phyloP scores from a whole-genome alignment of 768 basidiomycete genomes.

The Panaeolus papilionaceus region DNA sequence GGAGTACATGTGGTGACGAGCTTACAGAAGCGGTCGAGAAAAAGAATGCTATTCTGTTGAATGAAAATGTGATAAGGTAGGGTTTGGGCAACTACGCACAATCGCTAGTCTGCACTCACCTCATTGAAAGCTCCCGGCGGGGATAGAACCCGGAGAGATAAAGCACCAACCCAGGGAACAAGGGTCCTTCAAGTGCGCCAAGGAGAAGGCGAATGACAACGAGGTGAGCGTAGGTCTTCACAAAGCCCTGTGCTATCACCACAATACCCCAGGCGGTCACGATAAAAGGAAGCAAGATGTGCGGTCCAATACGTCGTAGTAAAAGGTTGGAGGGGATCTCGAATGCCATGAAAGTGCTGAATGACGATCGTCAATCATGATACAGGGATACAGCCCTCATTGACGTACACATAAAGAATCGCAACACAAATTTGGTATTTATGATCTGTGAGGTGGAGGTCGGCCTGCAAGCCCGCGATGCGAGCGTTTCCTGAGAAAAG shows the following conservation, averaged over 20 bases:
- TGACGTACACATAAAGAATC: conserved; percentile 32
- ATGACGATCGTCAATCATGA: background rate
- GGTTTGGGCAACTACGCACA: background rate
- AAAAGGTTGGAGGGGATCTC: conserved; percentile 65
- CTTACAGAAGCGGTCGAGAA: conserved; percentile 36
- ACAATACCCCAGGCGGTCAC: conserved; percentile 67
- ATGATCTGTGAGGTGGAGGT: conserved; percentile 47
- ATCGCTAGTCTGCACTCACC: conserved; percentile 29
- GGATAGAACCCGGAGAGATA: conserved; percentile 60
- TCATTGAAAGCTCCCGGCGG: conserved; percentile 50
- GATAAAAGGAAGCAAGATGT: conserved; percentile 59
- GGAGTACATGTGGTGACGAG: too few relatives aligned
- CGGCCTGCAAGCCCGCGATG: conserved; percentile 59
- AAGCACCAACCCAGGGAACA: conserved; percentile 58
- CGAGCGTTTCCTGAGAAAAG: conserved; percentile 47
- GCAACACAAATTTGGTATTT: conserved; percentile 53
- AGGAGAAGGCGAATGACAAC: conserved; percentile 53
- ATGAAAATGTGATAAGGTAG: background rate
- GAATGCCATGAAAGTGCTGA: conserved; percentile 51
- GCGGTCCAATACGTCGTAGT: conserved; percentile 48
- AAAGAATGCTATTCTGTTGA: conserved; percentile 39
- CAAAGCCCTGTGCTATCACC: conserved; percentile 61
- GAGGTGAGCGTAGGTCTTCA: conserved; percentile 45
- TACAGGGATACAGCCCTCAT: too few relatives aligned
- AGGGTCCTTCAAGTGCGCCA: conserved; percentile 47